These are phyloP conservation scores for Lachancea waltii DNA, from an alignment of 805 yeast genomes.

Conservation along the genomic window DNA sequence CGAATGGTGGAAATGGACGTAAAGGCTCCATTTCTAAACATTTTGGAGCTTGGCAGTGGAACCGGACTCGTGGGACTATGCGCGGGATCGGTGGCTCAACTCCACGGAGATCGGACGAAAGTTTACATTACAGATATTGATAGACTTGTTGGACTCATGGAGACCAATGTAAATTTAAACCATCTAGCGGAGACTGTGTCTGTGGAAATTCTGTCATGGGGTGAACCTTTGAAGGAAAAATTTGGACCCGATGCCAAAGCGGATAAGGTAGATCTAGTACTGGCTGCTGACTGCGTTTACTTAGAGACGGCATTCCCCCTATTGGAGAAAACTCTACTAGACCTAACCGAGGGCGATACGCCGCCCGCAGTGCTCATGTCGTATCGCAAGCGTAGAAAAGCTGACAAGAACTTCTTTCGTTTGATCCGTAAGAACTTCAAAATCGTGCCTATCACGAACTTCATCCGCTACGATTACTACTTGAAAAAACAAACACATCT, in stretches of 20 bases:
- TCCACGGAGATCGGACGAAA: conserved; percentile 23
- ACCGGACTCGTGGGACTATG: conserved; percentile 50
- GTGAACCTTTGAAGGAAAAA: conserved; percentile 14
- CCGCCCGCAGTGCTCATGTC: conserved; percentile 44
- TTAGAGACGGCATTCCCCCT: conserved; percentile 48
- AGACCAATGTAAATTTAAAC: conserved; percentile 39
- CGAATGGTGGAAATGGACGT: background rate
- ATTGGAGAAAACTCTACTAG: conserved; percentile 43
- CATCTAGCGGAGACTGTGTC: conserved; percentile 31
- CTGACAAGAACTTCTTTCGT: conserved; percentile 30
- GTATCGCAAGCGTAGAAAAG: conserved; percentile 49
- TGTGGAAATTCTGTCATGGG: conserved; percentile 44
- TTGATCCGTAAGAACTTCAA: conserved; percentile 32
- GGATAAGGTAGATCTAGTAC: conserved; percentile 37
- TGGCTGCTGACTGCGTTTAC: conserved; percentile 59
- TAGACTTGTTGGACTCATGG: conserved; percentile 42
- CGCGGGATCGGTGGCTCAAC: conserved; percentile 23
- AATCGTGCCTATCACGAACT: conserved; percentile 29
- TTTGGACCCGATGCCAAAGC: conserved; percentile 32
- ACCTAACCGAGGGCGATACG: conserved; percentile 32
- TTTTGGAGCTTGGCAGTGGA: conserved; percentile 52
- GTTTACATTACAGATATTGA: conserved; percentile 46
- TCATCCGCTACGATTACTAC: conserved; percentile 33
- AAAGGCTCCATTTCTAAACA: conserved; percentile 20
- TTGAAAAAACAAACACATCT: conserved; percentile 37